Percentiles rank a stretch among this genome's conserved stretches.
Conservation (phyloP, 2,329 filamentous ascomycete genomes). For the Hypoxylon sp. region DNA sequence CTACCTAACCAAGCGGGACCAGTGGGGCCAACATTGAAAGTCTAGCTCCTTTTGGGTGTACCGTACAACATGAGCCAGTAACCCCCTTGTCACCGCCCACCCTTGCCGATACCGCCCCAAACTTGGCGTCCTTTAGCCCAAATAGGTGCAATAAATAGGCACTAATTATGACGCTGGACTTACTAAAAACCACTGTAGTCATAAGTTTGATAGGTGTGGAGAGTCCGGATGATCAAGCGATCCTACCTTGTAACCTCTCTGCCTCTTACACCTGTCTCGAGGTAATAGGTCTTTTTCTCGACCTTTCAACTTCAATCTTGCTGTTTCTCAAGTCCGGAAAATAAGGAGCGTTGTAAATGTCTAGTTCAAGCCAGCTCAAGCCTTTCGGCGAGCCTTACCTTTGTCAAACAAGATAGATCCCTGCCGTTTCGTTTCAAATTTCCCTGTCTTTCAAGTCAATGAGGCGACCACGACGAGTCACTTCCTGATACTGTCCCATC, state of each 20-base stretch:
- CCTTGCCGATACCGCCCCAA: conserved; percentile 33
- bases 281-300: conserved; percentile 33
- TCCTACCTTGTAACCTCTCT: conserved; percentile 21
- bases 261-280: conserved; percentile 32
- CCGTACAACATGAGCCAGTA: conserved; percentile 2
- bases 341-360: conserved; percentile 6
- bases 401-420: conserved; percentile 27
- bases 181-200: conserved; percentile 34
- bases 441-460: conserved; percentile 33
- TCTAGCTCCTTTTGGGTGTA: conserved; percentile 9
- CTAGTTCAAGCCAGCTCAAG: conserved; percentile 7
- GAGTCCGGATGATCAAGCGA: conserved; percentile 40
- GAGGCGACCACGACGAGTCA: conserved; percentile 42
- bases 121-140: conserved; percentile 26
- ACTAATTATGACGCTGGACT: conserved; percentile 47
- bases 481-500: conserved; percentile 23
- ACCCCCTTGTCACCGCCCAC: conserved; percentile 24
- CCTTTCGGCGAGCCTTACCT: conserved; percentile 5
- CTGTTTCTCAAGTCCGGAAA: not conserved
- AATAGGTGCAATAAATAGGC: conserved; percentile 33
- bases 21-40: conserved; percentile 10
- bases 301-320: conserved; percentile 20
- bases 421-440: conserved; percentile 33
- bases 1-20: conserved; percentile 13
- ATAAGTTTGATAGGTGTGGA: conserved; percentile 37